Conservation (phyloP, 2,329 filamentous ascomycete genomes). For the Aspergillus vadensis region DNA sequence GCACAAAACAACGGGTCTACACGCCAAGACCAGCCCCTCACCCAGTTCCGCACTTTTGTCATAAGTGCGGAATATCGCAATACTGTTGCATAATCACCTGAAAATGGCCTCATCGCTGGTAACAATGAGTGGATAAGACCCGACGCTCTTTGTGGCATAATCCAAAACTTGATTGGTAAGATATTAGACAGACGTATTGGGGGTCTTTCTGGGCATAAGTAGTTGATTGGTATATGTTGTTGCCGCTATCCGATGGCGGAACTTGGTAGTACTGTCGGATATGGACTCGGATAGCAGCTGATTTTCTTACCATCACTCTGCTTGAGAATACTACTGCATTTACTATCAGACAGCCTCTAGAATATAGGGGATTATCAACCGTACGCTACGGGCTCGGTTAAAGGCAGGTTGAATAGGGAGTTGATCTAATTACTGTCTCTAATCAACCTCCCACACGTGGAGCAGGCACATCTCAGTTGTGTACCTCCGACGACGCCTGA, state of each 20-base stretch:
- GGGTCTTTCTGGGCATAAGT: too few species aligned
- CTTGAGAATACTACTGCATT: background rate
- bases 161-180: constrained; percentile 1
- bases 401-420: background rate
- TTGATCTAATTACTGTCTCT: background rate
- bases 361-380: background rate
- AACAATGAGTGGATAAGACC: background rate
- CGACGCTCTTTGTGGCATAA: background rate
- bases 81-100: constrained; percentile 10
- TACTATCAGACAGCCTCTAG: background rate
- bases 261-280: background rate
- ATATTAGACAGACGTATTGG: background rate
- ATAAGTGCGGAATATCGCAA: constrained; percentile 26
- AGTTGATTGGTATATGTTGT: background rate
- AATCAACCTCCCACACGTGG: background rate
- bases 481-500: background rate
- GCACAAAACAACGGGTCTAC: too few species aligned
- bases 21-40: background rate
- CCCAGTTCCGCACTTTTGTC: constrained; percentile 27
- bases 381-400: background rate
- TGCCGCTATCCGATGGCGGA: background rate
- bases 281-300: background rate
- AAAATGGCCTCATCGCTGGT: background rate
- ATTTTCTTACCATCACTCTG: background rate
- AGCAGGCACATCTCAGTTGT: background rate